These are phyloP conservation scores for Clonostachys rosea DNA, from an alignment of 2,329 filamentous ascomycete genomes.

Conservation along the genomic window DNA sequence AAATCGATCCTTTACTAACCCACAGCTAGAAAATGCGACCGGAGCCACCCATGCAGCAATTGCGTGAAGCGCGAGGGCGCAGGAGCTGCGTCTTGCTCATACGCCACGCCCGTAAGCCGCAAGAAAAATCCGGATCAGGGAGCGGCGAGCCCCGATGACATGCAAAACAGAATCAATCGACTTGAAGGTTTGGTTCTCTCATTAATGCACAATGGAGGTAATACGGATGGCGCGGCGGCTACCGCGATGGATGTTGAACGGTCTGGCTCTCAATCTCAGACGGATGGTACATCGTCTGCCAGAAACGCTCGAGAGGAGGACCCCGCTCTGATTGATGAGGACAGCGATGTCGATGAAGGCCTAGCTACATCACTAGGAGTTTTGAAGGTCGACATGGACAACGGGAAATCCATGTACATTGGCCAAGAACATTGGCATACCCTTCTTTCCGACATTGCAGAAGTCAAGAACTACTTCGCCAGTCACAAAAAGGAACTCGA, in stretches of 20 bases:
- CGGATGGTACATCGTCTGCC: slow-evolving; percentile 36
- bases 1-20: slow-evolving; percentile 20
- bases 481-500: slow-evolving; percentile 87
- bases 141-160: slow-evolving; percentile 74
- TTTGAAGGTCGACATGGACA: slow-evolving; percentile 74
- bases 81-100: slow-evolving; percentile 77
- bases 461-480: slow-evolving; percentile 88
- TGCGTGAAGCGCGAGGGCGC: slow-evolving; percentile 87
- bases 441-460: slow-evolving; percentile 75
- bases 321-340: slow-evolving; percentile 44
- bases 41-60: slow-evolving; percentile 87
- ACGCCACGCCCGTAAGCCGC: slow-evolving; percentile 65
- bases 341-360: slow-evolving; percentile 67
- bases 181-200: slow-evolving; percentile 89
- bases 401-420: slow-evolving; percentile 75
- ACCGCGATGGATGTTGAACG: slow-evolving; percentile 22
- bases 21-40: slow-evolving; percentile 76
- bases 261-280: slow-evolving; percentile 27
- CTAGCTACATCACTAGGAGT: slow-evolving; percentile 72
- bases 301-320: slow-evolving; percentile 54
- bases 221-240: slow-evolving; percentile 34
- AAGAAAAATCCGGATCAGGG: slow-evolving; percentile 69
- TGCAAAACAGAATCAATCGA: slow-evolving; percentile 97
- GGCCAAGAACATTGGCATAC: slow-evolving; percentile 82
- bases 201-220: slow-evolving; percentile 81